phyloP scores from a whole-genome alignment of 192 early-diverging fungal genomes.

The Fimicolochytrium jonesii region DNA sequence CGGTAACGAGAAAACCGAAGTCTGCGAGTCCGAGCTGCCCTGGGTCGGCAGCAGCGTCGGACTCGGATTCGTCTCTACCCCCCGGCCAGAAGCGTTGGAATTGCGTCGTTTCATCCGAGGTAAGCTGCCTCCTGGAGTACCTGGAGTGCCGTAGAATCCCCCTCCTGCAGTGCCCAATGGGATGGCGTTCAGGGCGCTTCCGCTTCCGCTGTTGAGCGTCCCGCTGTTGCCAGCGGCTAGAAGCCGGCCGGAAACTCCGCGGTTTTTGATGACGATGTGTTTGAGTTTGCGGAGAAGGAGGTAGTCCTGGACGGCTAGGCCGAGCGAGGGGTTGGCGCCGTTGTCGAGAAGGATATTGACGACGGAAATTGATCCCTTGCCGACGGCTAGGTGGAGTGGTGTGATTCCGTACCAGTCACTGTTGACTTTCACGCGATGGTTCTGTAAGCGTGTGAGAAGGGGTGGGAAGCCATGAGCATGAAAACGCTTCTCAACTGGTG shows the following conservation, averaged over 20 bases:
- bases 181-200: neutral
- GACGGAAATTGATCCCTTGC: constrained; percentile 28
- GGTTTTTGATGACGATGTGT: neutral
- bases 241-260: neutral
- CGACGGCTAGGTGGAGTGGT: constrained; percentile 39
- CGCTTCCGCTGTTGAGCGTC: neutral
- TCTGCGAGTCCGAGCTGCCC: neutral
- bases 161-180: too few relatives aligned
- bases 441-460: neutral
- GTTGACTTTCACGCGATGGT: constrained; percentile 39
- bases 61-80: too few relatives aligned
- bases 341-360: constrained; percentile 39
- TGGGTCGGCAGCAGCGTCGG: too few relatives aligned
- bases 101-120: too few relatives aligned
- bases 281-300: constrained; percentile 38
- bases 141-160: too few relatives aligned
- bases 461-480: neutral
- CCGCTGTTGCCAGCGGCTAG: neutral
- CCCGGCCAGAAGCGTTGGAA: too few relatives aligned
- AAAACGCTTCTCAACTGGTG: too few relatives aligned
- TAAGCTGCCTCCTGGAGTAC: too few relatives aligned
- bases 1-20: too few relatives aligned
- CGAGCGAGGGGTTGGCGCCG: constrained; percentile 38
- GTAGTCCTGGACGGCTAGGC: constrained; percentile 34
- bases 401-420: constrained; percentile 51